Evolutionary conservation across 495 filamentous ascomycete genomes (phyloP).

Genomic region (Ramalina peruviana): DNA sequence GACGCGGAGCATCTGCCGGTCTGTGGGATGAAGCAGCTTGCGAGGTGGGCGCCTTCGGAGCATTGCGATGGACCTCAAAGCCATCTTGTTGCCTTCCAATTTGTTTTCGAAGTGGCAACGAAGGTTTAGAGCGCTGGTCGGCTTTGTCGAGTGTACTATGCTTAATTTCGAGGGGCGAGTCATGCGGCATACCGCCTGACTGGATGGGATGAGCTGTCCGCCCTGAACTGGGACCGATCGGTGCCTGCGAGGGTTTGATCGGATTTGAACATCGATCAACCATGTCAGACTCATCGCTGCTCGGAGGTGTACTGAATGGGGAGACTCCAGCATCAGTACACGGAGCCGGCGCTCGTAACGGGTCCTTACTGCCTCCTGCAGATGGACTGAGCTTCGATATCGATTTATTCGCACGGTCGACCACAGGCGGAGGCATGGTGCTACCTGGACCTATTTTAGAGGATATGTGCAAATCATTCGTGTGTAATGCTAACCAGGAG

Average conservation of each 20-base stretch:
- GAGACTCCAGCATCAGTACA: constrained; percentile 44
- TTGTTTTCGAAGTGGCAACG: background rate
- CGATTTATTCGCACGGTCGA: constrained; percentile 75
- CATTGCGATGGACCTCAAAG: background rate
- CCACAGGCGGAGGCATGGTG: constrained; percentile 42
- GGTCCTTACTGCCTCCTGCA: constrained; percentile 1
- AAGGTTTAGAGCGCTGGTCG: background rate
- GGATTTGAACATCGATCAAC: background rate
- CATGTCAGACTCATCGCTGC: constrained; percentile 46
- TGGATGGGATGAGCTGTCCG: too few relatives aligned
- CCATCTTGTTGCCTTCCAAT: background rate
- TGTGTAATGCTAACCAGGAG: background rate
- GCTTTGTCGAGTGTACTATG: background rate
- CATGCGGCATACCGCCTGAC: too few relatives aligned
- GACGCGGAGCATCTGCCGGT: background rate
- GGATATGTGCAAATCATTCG: constrained; percentile 1
- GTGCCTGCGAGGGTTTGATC: background rate
- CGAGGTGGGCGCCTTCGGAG: too few relatives aligned
- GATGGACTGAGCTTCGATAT: constrained; percentile 43
- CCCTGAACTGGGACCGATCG: background rate
- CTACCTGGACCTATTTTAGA: constrained; percentile 21
- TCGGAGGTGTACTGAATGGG: constrained; percentile 83
- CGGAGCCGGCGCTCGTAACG: constrained; percentile 2
- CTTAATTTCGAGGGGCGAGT: too few relatives aligned
- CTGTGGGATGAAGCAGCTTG: too few relatives aligned